phyloP scores from a whole-genome alignment of 2,329 filamentous ascomycete genomes.

The Gaeumannomyces tritici region DNA sequence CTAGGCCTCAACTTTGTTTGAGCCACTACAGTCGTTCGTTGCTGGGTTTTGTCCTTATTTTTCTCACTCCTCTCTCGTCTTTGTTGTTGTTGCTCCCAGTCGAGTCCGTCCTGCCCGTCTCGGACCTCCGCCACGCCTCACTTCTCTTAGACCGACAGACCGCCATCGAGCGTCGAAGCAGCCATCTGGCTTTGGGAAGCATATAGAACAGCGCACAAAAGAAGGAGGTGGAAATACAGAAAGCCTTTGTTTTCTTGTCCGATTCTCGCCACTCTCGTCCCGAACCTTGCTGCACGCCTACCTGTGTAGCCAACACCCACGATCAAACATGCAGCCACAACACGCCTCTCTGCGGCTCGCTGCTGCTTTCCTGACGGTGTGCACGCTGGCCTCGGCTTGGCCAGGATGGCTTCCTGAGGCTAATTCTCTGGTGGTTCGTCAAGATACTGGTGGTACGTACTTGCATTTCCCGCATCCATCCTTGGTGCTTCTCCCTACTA shows the following conservation, averaged over 20 bases:
- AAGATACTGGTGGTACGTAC: constrained; percentile 18
- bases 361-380: constrained; percentile 41
- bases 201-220: neutral
- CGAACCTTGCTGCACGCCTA: neutral
- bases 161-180: neutral
- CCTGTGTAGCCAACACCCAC: neutral
- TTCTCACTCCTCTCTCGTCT: neutral
- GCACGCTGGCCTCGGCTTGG: constrained; percentile 35
- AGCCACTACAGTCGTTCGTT: neutral
- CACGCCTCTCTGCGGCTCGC: constrained; percentile 34
- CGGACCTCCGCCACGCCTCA: neutral
- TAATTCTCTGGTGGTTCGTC: constrained; percentile 42
- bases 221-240: neutral
- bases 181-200: no score
- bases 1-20: neutral
- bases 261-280: neutral
- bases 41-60: neutral
- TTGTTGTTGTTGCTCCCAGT: no score
- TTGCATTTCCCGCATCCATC: neutral
- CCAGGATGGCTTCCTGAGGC: constrained; percentile 46
- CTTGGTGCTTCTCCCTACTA: neutral
- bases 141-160: neutral
- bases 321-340: constrained; percentile 38
- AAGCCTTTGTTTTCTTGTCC: neutral
- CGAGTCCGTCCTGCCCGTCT: neutral